Evolutionary conservation across 2,329 filamentous ascomycete genomes (phyloP).

Genomic region (Neopestalotiopsis sp.): DNA sequence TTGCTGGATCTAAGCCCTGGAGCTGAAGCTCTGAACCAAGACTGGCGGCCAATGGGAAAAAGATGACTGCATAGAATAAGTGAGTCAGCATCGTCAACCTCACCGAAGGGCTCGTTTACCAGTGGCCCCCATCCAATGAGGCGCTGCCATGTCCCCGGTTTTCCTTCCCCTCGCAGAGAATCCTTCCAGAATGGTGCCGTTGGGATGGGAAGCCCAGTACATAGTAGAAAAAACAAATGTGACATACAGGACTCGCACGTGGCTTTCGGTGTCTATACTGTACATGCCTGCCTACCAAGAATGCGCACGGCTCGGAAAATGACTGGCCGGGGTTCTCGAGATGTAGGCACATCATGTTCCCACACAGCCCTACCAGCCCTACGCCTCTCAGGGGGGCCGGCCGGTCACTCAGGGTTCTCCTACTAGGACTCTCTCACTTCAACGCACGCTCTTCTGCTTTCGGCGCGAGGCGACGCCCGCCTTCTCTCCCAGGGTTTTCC

Average conservation of each 20-base stretch:
- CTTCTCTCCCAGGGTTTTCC: neutral
- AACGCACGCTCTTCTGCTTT: neutral
- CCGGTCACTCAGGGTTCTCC: neutral
- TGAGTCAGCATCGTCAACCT: neutral
- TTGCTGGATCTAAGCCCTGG: neutral
- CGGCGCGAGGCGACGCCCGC: constrained; percentile 7
- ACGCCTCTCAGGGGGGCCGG: neutral
- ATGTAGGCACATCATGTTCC: neutral
- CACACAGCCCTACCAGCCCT: constrained; percentile 16
- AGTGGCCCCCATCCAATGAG: neutral
- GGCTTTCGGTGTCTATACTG: neutral
- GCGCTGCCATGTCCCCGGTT: neutral
- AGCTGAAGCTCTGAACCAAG: neutral
- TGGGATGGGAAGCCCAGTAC: neutral
- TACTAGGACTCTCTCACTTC: neutral
- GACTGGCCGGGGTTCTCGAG: neutral
- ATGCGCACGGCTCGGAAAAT: neutral
- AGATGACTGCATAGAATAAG: neutral
- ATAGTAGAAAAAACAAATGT: neutral
- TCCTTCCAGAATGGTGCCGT: neutral
- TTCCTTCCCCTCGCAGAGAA: neutral
- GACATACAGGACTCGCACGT: neutral
- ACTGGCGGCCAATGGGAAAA: neutral
- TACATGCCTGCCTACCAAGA: neutral
- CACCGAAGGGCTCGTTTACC: neutral